Conservation (phyloP, 1,139 yeast genomes). For the Suhomyces bribrorum region DNA sequence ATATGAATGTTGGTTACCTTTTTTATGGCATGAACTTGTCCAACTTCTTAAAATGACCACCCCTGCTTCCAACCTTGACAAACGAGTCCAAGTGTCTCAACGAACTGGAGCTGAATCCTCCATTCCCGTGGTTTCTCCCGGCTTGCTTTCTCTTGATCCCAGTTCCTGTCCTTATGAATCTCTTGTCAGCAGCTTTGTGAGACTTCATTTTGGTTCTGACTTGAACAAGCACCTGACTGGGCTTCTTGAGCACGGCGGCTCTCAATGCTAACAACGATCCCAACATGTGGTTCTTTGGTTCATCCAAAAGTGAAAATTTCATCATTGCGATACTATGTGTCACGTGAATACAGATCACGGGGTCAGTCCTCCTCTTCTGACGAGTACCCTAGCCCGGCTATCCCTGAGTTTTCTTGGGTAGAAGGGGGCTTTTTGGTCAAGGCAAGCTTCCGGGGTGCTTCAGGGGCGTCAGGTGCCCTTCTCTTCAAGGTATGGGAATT, state of each 20-base stretch:
- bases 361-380: conserved; percentile 6
- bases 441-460: conserved; percentile 2
- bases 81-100: conserved; percentile 66
- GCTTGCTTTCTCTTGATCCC: conserved; percentile 65
- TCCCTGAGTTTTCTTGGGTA: background rate
- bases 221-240: conserved; percentile 29
- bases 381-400: conserved; percentile 5
- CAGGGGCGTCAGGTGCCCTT: background rate
- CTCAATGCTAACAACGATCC: conserved; percentile 11
- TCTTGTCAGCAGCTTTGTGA: conserved; percentile 67
- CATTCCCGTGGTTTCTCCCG: conserved; percentile 91
- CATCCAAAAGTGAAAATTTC: conserved; percentile 6
- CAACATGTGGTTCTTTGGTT: conserved; percentile 9
- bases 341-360: conserved; percentile 4
- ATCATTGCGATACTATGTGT: conserved; percentile 1
- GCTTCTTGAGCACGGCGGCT: conserved; percentile 9
- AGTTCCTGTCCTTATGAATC: conserved; percentile 35
- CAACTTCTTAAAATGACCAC: conserved; percentile 56
- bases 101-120: conserved; percentile 74
- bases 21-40: conserved; percentile 27
- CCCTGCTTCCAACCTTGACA: conserved; percentile 52
- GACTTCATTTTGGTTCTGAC: conserved; percentile 59
- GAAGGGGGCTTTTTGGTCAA: conserved; percentile 2
- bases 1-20: too few species aligned
- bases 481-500: conserved; percentile 1